phyloP scores from a whole-genome alignment of 2,329 filamentous ascomycete genomes.

The Thermomyces lanuginosus region DNA sequence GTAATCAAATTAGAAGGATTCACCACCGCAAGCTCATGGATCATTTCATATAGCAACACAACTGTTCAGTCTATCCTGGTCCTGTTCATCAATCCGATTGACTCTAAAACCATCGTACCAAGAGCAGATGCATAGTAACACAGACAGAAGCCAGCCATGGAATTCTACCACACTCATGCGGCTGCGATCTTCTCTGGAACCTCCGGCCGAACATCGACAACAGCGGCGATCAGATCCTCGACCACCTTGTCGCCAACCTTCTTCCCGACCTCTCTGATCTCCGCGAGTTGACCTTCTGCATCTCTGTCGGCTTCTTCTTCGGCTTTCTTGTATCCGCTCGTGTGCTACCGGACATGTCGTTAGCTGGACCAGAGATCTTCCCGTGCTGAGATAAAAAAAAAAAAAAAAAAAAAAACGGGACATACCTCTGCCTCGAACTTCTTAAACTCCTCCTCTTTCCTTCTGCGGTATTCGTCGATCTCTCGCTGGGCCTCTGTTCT shows the following conservation, averaged over 20 bases:
- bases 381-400: neutral
- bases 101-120: too few relatives aligned
- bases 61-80: too few relatives aligned
- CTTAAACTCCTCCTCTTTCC: constrained; percentile 91
- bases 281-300: constrained; percentile 62
- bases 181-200: constrained; percentile 35
- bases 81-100: too few relatives aligned
- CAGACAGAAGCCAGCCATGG: too few relatives aligned
- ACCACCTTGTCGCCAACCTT: constrained; percentile 67
- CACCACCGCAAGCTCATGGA: too few relatives aligned
- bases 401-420: constrained; percentile 8
- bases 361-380: constrained; percentile 1
- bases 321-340: constrained; percentile 72
- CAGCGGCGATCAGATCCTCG: constrained; percentile 66
- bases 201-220: constrained; percentile 66
- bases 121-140: too few relatives aligned
- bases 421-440: constrained; percentile 69
- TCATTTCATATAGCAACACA: too few relatives aligned
- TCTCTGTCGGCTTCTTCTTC: constrained; percentile 67
- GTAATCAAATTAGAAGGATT: too few relatives aligned
- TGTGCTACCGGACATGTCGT: constrained; percentile 47
- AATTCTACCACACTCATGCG: neutral
- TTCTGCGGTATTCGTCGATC: constrained; percentile 76
- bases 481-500: constrained; percentile 95
- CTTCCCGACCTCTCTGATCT: constrained; percentile 65